These are phyloP conservation scores for Termitomyces sp. DNA, from an alignment of 768 basidiomycete genomes.

Conservation along the genomic window DNA sequence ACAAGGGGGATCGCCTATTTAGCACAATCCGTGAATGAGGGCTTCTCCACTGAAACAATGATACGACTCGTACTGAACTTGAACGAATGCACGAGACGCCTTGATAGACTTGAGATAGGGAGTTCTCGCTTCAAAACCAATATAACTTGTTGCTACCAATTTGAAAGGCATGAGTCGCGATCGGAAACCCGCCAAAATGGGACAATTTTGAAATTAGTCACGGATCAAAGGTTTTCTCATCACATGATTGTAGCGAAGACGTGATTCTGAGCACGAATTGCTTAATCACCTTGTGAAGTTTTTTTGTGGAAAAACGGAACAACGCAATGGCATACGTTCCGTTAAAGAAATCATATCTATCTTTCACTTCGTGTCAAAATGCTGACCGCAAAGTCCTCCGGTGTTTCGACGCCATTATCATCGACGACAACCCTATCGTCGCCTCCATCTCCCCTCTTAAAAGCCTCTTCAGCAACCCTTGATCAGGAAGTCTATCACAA, in stretches of 20 bases:
- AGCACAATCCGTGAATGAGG: constrained; percentile 52
- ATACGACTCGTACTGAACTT: too few species aligned
- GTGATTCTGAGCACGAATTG: constrained; percentile 40
- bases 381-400: constrained; percentile 22
- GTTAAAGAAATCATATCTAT: background rate
- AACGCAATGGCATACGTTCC: constrained; percentile 3
- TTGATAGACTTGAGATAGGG: background rate
- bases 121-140: too few species aligned
- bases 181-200: background rate
- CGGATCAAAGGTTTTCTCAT: background rate
- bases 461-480: constrained; percentile 17
- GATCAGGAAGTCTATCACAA: constrained; percentile 32
- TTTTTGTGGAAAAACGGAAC: constrained; percentile 13
- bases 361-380: constrained; percentile 5
- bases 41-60: background rate
- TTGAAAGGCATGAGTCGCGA: too few species aligned
- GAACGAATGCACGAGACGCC: too few species aligned
- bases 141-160: too few species aligned
- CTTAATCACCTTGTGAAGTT: constrained; percentile 19
- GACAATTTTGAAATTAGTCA: too few species aligned
- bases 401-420: constrained; percentile 35
- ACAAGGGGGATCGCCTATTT: constrained; percentile 83
- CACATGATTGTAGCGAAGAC: constrained; percentile 25
- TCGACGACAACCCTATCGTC: constrained; percentile 34
- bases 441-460: constrained; percentile 28